A percentile compares a stretch with the other conserved stretches of the same genome.
Conservation (phyloP, 352 stramenopile genomes). For the Phytophthora crassamura region DNA sequence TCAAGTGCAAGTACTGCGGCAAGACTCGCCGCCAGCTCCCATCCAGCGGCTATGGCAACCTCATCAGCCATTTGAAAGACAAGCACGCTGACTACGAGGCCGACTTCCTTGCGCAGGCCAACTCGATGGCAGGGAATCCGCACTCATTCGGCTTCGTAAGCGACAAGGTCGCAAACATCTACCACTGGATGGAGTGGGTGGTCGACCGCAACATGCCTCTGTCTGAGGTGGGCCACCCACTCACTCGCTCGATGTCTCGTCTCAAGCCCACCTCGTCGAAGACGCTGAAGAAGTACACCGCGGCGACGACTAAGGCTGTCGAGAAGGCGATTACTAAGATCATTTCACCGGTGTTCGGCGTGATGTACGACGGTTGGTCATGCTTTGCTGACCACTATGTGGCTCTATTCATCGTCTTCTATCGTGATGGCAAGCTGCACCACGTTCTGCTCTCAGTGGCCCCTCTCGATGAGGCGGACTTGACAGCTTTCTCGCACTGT, state of each 20-base stretch:
- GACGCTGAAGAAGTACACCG: neutral
- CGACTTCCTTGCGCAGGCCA: neutral
- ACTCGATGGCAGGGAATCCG: neutral
- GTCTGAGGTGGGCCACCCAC: conserved; percentile 8
- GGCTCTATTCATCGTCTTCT: neutral
- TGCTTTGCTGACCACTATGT: neutral
- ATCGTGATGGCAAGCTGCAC: neutral
- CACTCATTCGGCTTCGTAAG: neutral
- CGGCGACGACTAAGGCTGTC: neutral
- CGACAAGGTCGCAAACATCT: neutral
- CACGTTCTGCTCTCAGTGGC: neutral
- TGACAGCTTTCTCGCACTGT: neutral
- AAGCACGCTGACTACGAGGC: neutral
- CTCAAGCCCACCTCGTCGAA: conserved; percentile 7
- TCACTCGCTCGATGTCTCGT: neutral
- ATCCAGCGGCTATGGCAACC: conserved; percentile 6
- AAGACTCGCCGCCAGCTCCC: neutral
- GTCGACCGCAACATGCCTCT: conserved; percentile 16
- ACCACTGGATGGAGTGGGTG: conserved; percentile 3
- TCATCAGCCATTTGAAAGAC: conserved; percentile 11
- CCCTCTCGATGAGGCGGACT: neutral
- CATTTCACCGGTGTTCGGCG: neutral
- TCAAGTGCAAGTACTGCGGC: conserved; percentile 11
- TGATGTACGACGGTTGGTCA: conserved; percentile 2
- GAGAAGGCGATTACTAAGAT: neutral